Conservation (phyloP, 1,284 basidiomycete species). For the Fomitopsis palustris region DNA sequence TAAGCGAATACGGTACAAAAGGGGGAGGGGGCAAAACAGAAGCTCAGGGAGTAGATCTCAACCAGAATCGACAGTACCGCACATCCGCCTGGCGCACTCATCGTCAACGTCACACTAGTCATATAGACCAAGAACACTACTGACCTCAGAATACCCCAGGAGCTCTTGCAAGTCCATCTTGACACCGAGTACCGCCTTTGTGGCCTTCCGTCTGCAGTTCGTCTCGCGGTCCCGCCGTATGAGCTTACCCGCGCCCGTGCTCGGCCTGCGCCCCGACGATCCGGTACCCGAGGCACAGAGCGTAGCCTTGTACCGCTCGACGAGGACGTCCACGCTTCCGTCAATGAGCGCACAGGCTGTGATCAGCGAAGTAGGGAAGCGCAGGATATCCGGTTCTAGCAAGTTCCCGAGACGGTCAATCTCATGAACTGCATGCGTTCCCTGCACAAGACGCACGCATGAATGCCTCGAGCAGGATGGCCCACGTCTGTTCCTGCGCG, state of each 20-base stretch:
- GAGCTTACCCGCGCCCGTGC: constrained; percentile 3
- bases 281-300: not conserved
- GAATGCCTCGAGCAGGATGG: constrained; percentile 41
- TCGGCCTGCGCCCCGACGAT: constrained; percentile 1
- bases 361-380: constrained; percentile 47
- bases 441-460: constrained; percentile 39
- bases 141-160: constrained; percentile 40
- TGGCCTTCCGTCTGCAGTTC: constrained; percentile 26
- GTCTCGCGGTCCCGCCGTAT: constrained; percentile 14
- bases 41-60: not conserved
- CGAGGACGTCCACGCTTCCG: constrained; percentile 37
- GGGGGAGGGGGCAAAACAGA: too few relatives aligned
- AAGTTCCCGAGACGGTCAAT: not conserved
- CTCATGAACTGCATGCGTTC: too few relatives aligned
- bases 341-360: constrained; percentile 47
- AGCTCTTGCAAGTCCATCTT: constrained; percentile 42
- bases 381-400: constrained; percentile 47
- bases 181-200: constrained; percentile 34
- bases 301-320: constrained; percentile 33
- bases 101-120: not conserved
- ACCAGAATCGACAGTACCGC: not conserved
- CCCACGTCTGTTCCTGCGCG: constrained; percentile 47
- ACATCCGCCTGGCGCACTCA: not conserved
- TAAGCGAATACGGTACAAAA: too few relatives aligned
- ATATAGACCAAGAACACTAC: constrained; percentile 9